Conservation (phyloP, 306 rosid genomes). For the Trifolium dubium region DNA sequence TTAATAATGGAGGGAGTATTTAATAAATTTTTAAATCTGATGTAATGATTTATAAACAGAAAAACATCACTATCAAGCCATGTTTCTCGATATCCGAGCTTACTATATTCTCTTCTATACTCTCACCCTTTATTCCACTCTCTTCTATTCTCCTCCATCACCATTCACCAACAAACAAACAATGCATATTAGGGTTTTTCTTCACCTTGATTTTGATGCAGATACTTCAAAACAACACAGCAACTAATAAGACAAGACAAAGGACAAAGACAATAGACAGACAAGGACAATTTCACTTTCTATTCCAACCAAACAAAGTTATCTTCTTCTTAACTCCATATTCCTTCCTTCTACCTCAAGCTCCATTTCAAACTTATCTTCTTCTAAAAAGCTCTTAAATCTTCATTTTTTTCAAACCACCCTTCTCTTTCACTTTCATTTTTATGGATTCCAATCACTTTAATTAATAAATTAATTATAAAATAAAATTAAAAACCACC, state of each 20-base stretch:
- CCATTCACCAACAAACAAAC: not conserved
- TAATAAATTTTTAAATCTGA: too few species aligned
- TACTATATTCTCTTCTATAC: not conserved
- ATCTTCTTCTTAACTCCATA: slow-evolving; percentile 7
- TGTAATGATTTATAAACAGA: slow-evolving; percentile 26
- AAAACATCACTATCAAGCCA: slow-evolving; percentile 45
- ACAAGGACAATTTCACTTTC: slow-evolving; percentile 26
- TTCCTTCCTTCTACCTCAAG: slow-evolving; percentile 54
- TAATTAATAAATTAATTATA: not conserved
- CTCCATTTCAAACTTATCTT: slow-evolving; percentile 40
- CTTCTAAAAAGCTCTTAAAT: slow-evolving; percentile 27
- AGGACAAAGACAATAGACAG: not conserved
- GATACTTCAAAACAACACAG: slow-evolving; percentile 22
- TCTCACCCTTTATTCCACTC: slow-evolving; percentile 32
- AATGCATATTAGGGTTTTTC: slow-evolving; percentile 51
- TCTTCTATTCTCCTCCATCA: not conserved
- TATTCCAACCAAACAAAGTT: not conserved
- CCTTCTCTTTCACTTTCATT: not conserved
- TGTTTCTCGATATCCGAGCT: slow-evolving; percentile 64
- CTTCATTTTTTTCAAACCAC: slow-evolving; percentile 3
- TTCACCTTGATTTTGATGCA: not conserved
- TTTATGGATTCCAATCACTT: slow-evolving; percentile 21
- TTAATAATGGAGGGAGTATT: too few species aligned
- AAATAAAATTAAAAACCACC: not conserved
- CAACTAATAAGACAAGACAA: too few species aligned